phyloP scores from a whole-genome alignment of 768 basidiomycete species.

The Leccinellum albellum region DNA sequence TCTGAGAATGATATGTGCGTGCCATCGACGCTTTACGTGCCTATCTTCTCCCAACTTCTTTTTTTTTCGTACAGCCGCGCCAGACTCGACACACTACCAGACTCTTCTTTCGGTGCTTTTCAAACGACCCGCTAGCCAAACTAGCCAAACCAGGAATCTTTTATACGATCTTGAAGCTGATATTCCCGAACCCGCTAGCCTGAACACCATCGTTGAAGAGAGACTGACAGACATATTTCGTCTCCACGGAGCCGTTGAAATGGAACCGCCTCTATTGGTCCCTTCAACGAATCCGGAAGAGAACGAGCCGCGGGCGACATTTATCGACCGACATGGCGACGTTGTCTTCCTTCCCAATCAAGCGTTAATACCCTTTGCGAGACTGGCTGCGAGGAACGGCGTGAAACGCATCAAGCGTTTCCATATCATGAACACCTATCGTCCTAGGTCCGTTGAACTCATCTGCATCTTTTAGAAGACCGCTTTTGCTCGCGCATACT shows the following conservation, averaged over 20 bases:
- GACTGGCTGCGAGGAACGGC: conserved; percentile 67
- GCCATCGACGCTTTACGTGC: neutral
- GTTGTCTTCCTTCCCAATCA: conserved; percentile 71
- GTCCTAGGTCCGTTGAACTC: conserved; percentile 51
- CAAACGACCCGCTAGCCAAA: conserved; percentile 61
- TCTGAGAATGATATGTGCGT: conserved; percentile 67
- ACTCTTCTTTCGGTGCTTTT: conserved; percentile 77
- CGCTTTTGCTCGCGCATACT: neutral
- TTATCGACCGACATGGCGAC: conserved; percentile 80
- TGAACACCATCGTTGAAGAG: conserved; percentile 76
- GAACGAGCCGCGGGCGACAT: conserved; percentile 60
- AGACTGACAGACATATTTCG: conserved; percentile 74
- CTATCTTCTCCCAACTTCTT: neutral
- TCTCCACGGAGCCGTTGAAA: conserved; percentile 86
- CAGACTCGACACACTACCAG: conserved; percentile 77
- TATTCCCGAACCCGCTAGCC: conserved; percentile 61
- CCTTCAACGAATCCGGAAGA: conserved; percentile 64
- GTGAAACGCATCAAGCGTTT: conserved; percentile 77
- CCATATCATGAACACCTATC: conserved; percentile 71
- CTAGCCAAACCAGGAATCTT: conserved; percentile 59
- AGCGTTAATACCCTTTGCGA: conserved; percentile 73
- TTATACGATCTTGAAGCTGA: conserved; percentile 73
- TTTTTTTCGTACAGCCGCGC: conserved; percentile 52
- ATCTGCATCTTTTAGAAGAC: neutral
- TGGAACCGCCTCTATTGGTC: conserved; percentile 81